A percentile compares a stretch with the other conserved stretches of the same genome.
These are phyloP conservation scores for Teratosphaeria epicoccoides DNA, from an alignment of 2,329 filamentous ascomycete genomes.

Conservation along the genomic window DNA sequence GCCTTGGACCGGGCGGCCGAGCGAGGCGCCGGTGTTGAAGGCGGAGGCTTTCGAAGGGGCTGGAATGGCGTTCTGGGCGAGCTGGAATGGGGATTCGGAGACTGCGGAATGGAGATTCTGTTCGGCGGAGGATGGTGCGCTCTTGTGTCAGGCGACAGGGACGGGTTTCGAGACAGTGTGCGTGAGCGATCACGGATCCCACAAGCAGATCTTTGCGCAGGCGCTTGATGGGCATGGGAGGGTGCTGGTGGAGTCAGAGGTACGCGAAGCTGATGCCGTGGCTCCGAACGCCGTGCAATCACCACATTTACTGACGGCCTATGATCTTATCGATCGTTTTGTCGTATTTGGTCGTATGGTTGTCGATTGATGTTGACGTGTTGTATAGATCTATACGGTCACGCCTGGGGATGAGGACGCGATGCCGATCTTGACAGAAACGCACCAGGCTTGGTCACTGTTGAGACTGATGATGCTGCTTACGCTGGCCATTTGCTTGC, in stretches of 20 bases:
- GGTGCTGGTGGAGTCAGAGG: not conserved
- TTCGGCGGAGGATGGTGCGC: not conserved
- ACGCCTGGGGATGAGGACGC: no score
- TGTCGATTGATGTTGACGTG: no score
- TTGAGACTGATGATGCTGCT: no score
- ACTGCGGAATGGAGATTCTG: not conserved
- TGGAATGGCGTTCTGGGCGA: not conserved
- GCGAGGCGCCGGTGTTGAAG: not conserved
- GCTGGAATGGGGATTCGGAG: not conserved
- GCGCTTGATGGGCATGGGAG: not conserved
- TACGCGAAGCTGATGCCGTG: no score
- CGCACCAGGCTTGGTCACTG: no score
- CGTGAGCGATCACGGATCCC: not conserved
- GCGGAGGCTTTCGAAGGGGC: not conserved
- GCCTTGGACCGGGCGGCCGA: not conserved
- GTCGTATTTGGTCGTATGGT: no score
- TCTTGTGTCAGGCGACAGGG: not conserved
- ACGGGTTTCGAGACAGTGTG: not conserved
- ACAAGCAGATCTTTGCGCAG: not conserved
- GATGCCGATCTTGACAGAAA: no score
- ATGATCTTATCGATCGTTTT: no score
- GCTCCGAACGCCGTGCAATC: no score
- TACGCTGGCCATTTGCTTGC: no score
- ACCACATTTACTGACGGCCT: no score
- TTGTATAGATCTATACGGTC: no score